These are phyloP conservation scores for Rhinocladiella similis DNA, from an alignment of 2,329 filamentous ascomycete genomes.

Conservation along the genomic window DNA sequence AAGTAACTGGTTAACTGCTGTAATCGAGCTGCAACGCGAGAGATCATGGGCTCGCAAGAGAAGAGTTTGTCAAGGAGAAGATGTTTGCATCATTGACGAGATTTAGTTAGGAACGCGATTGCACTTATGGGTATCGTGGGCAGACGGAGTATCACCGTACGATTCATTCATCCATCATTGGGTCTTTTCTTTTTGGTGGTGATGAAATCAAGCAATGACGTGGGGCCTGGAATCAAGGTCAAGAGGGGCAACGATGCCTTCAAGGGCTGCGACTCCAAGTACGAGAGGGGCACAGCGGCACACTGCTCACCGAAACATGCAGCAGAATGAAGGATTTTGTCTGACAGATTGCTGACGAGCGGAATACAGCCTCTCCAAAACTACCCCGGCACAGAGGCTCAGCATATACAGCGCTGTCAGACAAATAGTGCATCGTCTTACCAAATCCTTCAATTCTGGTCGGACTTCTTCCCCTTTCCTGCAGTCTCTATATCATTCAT, in stretches of 20 bases:
- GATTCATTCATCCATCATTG: not conserved
- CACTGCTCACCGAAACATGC: not conserved
- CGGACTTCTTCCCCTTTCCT: constrained; percentile 8
- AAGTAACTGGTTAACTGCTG: constrained; percentile 2
- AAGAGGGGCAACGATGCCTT: not conserved
- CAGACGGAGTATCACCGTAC: not conserved
- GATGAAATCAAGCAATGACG: constrained; percentile 1
- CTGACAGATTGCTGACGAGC: not conserved
- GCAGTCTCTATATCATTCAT: no score
- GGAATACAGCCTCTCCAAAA: no score
- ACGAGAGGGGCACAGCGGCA: not conserved
- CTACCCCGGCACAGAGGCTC: not conserved
- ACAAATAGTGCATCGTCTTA: not conserved
- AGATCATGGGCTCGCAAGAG: not conserved
- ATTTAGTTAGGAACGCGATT: not conserved
- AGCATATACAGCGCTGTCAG: not conserved
- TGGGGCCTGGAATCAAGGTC: no score
- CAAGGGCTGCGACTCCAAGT: no score
- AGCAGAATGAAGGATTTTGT: not conserved
- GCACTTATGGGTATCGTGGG: not conserved
- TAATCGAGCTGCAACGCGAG: not conserved
- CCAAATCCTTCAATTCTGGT: not conserved
- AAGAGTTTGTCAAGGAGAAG: not conserved
- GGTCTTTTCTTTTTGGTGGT: not conserved
- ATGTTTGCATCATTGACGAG: not conserved